phyloP scores from a whole-genome alignment of 2,329 filamentous ascomycete genomes.

The Fusarium armeniacum region DNA sequence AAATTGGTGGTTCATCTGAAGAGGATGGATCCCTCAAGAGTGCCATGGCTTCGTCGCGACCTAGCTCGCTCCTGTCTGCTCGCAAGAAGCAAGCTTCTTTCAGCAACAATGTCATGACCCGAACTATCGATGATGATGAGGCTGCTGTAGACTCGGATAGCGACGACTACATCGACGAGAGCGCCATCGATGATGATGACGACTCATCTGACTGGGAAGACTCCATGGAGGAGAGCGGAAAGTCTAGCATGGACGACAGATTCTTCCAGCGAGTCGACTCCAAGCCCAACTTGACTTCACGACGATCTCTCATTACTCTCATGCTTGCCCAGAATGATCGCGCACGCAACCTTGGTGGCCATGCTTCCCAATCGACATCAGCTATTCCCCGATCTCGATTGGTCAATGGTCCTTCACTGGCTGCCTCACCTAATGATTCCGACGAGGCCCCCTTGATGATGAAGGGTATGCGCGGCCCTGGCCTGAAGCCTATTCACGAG shows the following conservation, averaged over 20 bases:
- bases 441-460: constrained; percentile 75
- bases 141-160: constrained; percentile 70
- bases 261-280: constrained; percentile 95
- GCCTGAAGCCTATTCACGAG: constrained; percentile 70
- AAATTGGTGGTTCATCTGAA: constrained; percentile 74
- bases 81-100: constrained; percentile 87
- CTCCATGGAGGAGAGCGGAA: constrained; percentile 84
- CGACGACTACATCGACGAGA: constrained; percentile 83
- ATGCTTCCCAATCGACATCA: constrained; percentile 76
- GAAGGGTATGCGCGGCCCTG: constrained; percentile 67
- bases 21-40: constrained; percentile 81
- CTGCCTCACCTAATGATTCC: constrained; percentile 69
- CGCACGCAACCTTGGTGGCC: constrained; percentile 76
- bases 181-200: constrained; percentile 83
- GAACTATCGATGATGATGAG: constrained; percentile 72
- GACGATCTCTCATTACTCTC: constrained; percentile 89
- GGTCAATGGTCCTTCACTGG: constrained; percentile 59
- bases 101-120: constrained; percentile 78
- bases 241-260: constrained; percentile 84
- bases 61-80: constrained; percentile 57
- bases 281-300: constrained; percentile 84
- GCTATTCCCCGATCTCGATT: constrained; percentile 75
- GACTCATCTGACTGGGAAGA: constrained; percentile 72
- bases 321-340: constrained; percentile 86
- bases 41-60: constrained; percentile 62